Evolutionary conservation across 2,329 filamentous ascomycete genomes (phyloP), one percentile per base, ranked within the genome.

Genomic region (Bipolaris sorokiniana): DNA sequence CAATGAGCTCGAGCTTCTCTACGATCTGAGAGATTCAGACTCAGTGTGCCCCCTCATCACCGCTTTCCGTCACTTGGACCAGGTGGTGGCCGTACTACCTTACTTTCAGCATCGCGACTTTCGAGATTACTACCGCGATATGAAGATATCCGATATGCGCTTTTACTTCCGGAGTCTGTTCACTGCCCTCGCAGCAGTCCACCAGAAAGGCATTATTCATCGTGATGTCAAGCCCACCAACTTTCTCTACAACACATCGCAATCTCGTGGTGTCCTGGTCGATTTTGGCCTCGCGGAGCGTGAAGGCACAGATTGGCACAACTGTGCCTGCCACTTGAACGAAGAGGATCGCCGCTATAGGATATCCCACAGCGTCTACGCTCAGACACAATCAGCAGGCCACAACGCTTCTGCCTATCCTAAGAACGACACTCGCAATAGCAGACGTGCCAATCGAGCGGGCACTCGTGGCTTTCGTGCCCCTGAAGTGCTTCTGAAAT

Each of bases 211-310:
- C 38, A 98, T 99, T 58, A 85, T 99, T 18, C 95, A 99, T 74
- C 88, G 93, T 62, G 93, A 98, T 72, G 97, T 98, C 74, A 98
- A 98, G 73, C 95, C 95, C 5, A 99, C 96, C 20, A 98, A 98
- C 73, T 98, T 98, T 69, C 84, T 98, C 37, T 98, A 98, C 78
- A 92, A 96, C 63, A 91, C 91, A 0, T 80, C 86, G 10, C 86
- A 88, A 41, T 86, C 88, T 67, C 88, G 91, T 53, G 95, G 95
- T 38, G 94, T 99, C 1, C 84, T 99, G 0, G 95, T 99, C n/a
- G 95, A 99, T 73, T 99, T 99, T 79, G 95, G 95, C n/a, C 85
- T 99, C 15, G 95, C 95, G 34, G 95, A 99, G 76, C 75, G 82
- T 36, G 79, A 84, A 70, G 82, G 90, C 20, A 87, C 86, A 22